Percentiles rank a stretch among this genome's conserved stretches.
Evolutionary conservation across 257 asterid species (phyloP).

Genomic region (Galeopsis tetrahit): DNA sequence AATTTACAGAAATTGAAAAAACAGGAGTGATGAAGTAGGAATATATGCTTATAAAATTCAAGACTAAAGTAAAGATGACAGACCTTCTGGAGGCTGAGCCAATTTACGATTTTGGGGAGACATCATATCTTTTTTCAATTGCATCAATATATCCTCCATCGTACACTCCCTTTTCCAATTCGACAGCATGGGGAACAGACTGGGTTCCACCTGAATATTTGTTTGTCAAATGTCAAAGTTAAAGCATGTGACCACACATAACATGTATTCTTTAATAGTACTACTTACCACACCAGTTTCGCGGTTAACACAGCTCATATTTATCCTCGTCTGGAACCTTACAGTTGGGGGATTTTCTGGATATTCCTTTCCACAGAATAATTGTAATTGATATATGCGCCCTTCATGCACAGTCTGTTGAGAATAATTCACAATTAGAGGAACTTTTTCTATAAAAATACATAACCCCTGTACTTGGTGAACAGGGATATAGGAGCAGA

Average conservation of each 20-base stretch:
- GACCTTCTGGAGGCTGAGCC: conserved; percentile 80
- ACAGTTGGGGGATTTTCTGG: conserved; percentile 79
- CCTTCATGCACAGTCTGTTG: conserved; percentile 82
- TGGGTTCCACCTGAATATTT: conserved; percentile 68
- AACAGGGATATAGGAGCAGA: background rate
- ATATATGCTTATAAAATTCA: background rate
- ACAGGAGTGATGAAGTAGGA: background rate
- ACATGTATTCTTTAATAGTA: background rate
- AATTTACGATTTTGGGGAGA: conserved; percentile 82
- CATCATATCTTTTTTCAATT: conserved; percentile 78
- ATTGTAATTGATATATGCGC: conserved; percentile 75
- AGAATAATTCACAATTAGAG: conserved; percentile 32
- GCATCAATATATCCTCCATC: conserved; percentile 85
- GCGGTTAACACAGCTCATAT: conserved; percentile 76
- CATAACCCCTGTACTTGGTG: conserved; percentile 23
- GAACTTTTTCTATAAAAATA: conserved; percentile 1
- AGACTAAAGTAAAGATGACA: conserved; percentile 20
- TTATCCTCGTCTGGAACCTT: conserved; percentile 74
- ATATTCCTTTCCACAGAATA: conserved; percentile 81
- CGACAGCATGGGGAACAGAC: conserved; percentile 74
- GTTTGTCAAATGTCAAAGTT: conserved; percentile 1
- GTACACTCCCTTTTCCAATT: conserved; percentile 79
- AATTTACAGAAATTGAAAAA: background rate
- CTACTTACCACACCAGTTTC: conserved; percentile 73
- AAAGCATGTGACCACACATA: background rate